Evolutionary conservation across 1,284 basidiomycete species (phyloP), one percentile per base, ranked within the genome.

Genomic region (Ceratobasidium sp.): DNA sequence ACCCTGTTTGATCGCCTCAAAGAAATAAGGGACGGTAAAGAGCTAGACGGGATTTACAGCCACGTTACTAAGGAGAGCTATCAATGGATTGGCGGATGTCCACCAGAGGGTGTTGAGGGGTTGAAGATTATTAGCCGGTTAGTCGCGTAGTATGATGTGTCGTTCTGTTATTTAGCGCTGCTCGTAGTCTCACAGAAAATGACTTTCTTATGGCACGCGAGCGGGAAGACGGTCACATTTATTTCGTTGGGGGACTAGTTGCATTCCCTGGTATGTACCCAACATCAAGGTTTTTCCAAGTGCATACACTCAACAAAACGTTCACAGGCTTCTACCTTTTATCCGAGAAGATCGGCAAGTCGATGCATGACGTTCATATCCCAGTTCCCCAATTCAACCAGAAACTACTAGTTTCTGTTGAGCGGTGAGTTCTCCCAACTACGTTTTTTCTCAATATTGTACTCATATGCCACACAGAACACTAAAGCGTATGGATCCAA

Each of bases 171-270:
- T 54, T 23, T 30, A 30, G 46, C 41, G n/a, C 30, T 3, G 35
- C n/a, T 6, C 4, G 5, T 61, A 82, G 82, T 5, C 76, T 84
- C 0, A 81, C 82, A 0, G 81, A 83, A 71, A 81, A 82, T 67
- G 83, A 84, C 75, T 84, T 84, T 76, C 73, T 84, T 4, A 84
- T 84, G 81, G 82, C 76, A 0, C 75, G 79, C 6, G 82, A 82
- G 61, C 79, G 82, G 3, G 79, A 79, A 18, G 82, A 83, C 61
- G 82, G 82, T 0, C 78, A 81, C 73, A 76, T 82, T 11, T 83
- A 83, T 58, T 82, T 83, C 70, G 78, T 79, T 21, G 82, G 83
- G 1, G 83, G 83, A 0, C 77, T 84, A 13, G 81, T 84, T 35
- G 82, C 77, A 18, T 82, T 83, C 64, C 82, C 82, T 7, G 81